Evolutionary conservation across 352 stramenopile species (phyloP), one percentile per base, ranked within the genome.

Genomic region (Globisporangium apiculatum): DNA sequence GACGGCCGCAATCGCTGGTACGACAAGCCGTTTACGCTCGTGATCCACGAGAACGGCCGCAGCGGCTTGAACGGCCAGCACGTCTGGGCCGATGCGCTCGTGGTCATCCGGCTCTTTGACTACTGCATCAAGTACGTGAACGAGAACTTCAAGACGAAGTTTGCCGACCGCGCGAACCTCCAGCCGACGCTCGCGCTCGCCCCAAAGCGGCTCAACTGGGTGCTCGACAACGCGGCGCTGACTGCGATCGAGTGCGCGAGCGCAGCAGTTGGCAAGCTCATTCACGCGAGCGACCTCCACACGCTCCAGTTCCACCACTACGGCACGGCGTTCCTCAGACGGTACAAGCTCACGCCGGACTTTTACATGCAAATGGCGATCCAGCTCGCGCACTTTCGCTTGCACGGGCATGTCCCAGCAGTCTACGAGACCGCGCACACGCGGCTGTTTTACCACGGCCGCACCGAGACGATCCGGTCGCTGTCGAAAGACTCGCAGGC

Each of bases 371-470:
- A 99, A 79, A 79, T 91, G 70, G 95, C 94, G 24, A 98, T 99
- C 57, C 97, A 99, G 71, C 75, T 99, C n/a, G 96, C 94, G 3
- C 94, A 97, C 48, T 98, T 96, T 76, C 96, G 97, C 65, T 94
- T 98, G 61, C 97, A 97, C 79, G 83, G 87, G 38, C 68, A 85
- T 62, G 79, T 98, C 49, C 94, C 90, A 37, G 95, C 93, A 15
- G 97, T 98, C 7, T 99, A 99, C 67, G 97, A 99, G 76, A 97
- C 97, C 12, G 97, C 92, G 15, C 96, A 99, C 79, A 97, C 97
- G 62, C 83, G 96, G n/a, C 79, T 96, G 46, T 99, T 98, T 67
- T 94, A 98, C 52, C 97, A 99, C 62, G 97, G 97, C 3, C 87
- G 97, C 46, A 99, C 97, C 1, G 92, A 96, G 64, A 96, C 89